phyloP scores from a whole-genome alignment of 2,329 filamentous ascomycete species.

The Talaromyces verruculosus region DNA sequence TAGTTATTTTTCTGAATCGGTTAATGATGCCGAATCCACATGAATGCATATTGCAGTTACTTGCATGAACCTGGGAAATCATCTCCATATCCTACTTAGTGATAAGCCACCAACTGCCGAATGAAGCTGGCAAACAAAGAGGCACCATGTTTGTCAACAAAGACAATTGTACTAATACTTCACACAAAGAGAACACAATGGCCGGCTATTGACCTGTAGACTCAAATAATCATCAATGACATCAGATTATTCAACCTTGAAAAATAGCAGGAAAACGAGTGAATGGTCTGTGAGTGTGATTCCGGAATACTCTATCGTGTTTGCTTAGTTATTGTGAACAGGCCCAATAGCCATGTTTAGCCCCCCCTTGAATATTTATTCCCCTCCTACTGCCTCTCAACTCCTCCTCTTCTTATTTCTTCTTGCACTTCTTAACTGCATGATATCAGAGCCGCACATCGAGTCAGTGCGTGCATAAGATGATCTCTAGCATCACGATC shows the following conservation, averaged over 20 bases:
- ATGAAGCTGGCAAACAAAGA: neutral
- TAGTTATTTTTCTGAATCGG: neutral
- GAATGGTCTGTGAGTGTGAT: neutral
- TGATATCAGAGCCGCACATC: neutral
- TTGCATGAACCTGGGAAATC: neutral
- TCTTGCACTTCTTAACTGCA: neutral
- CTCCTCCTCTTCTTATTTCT: neutral
- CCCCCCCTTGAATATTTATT: neutral
- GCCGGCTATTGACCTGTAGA: neutral
- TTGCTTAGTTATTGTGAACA: neutral
- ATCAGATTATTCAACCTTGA: neutral
- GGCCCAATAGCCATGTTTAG: neutral
- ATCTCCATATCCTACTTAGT: neutral
- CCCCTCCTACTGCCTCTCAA: neutral
- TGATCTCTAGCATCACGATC: neutral
- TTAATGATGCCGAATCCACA: neutral
- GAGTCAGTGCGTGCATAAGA: neutral
- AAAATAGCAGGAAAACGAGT: neutral
- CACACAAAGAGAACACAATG: neutral
- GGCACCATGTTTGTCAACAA: neutral
- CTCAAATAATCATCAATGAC: neutral
- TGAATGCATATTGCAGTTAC: neutral
- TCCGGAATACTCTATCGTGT: no score
- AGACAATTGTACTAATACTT: neutral
- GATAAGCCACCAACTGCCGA: neutral